Base-by-base conservation (phyloP, 2,329 filamentous ascomycete species). In the Microsporum audouinii region DNA sequence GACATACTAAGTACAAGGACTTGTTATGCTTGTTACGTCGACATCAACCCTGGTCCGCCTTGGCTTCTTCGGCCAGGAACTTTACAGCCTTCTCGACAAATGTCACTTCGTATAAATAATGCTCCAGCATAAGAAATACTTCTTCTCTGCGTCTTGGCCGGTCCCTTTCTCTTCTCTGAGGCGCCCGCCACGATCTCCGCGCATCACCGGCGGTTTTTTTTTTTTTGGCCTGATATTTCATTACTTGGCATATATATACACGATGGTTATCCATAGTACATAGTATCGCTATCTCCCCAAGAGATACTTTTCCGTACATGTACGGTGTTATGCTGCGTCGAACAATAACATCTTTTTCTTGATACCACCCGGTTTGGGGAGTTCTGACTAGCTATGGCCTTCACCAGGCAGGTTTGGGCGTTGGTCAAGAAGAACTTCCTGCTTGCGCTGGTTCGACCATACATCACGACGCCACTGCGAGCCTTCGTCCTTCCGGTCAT, bases 391-490 rank as follows among this genome's bases (percentile, higher is more conserved):
- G 33, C 38, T 39, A 65, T 65, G 63, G 41, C 56, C 10, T 75
- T 81, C 65, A 63, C 75, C 29, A 72, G 75, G 47, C 82, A 84
- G 71, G 78, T 79, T 68, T 80, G 78, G 79, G 80, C 80, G 31
- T 74, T 85, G 65, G 79, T 77, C 58, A 74, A 79, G 69, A 84
- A 85, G 74, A 84, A 81, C 60, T 71, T 84, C 49, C 73, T 79
- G 23, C 77, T 84, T 58, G 78, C 80, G 34, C 75, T 82, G 59
- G 71, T 79, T 60, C 79, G 82, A 3, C 79, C 81, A 62, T 78
- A 76, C 70, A 75, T 82, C 58, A 78, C 81, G 34, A 84, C 82
- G 0, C 71, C 78, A 27, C 71, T 83, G 6, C 77, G 81, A 63
- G 82, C 81, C 6, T 80, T 85, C 63, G 69, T 83, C 60, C 74